Conservation (phyloP, 768 basidiomycete genomes). For the Termitomyces titanicus region DNA sequence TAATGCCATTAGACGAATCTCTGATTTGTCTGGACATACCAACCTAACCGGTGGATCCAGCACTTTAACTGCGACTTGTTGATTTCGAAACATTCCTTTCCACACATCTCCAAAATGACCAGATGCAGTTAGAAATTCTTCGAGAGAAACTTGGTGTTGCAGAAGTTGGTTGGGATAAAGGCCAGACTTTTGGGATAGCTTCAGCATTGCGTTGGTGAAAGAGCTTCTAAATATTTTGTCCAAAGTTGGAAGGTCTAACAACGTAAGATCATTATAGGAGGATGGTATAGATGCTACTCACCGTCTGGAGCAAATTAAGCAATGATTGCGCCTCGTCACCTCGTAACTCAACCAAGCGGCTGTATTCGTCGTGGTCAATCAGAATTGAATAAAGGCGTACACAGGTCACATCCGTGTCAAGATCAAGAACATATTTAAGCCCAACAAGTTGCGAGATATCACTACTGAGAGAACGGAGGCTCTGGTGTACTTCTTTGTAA, state of each 20-base stretch:
- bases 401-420: slow-evolving; percentile 5
- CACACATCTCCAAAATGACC: slow-evolving; percentile 28
- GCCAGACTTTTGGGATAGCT: slow-evolving; percentile 24
- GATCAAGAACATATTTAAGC: background rate
- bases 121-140: slow-evolving; percentile 12
- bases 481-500: background rate
- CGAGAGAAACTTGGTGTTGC: slow-evolving; percentile 5
- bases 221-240: slow-evolving; percentile 7
- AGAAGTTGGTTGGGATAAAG: slow-evolving; percentile 23
- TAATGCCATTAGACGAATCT: too few relatives aligned
- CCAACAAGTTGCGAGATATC: background rate
- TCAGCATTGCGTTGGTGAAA: slow-evolving; percentile 9
- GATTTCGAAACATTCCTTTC: slow-evolving; percentile 21
- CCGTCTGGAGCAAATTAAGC: slow-evolving; percentile 9
- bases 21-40: too few relatives aligned
- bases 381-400: background rate
- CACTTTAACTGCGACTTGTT: slow-evolving; percentile 27
- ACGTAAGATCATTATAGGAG: too few relatives aligned
- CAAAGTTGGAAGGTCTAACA: slow-evolving; percentile 5
- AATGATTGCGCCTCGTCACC: slow-evolving; percentile 5
- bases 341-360: background rate
- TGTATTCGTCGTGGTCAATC: background rate
- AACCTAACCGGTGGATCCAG: too few relatives aligned
- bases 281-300: background rate
- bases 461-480: background rate